These are phyloP conservation scores for Apiotrichum veenhuisii DNA, from an alignment of 1,284 basidiomycete species.

Conservation along the genomic window DNA sequence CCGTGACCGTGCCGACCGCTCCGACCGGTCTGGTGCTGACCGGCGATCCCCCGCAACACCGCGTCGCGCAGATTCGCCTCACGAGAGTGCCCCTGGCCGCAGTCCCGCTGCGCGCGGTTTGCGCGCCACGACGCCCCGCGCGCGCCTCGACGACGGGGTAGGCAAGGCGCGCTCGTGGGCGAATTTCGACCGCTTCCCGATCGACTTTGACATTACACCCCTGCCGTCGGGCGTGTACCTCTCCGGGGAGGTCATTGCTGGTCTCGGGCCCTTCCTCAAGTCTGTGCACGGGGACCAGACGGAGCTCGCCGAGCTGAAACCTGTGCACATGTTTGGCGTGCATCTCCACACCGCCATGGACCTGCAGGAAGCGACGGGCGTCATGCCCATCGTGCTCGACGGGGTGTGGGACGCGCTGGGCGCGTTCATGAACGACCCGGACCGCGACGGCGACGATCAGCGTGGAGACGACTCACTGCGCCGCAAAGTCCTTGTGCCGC, in stretches of 20 bases:
- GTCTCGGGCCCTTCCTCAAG: slow-evolving; percentile 4
- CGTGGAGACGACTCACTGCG: too few relatives aligned
- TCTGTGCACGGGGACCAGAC: slow-evolving; percentile 7
- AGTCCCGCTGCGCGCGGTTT: background rate
- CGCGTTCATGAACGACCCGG: slow-evolving; percentile 13
- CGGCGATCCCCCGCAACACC: background rate
- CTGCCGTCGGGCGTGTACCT: slow-evolving; percentile 40
- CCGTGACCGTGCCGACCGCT: too few relatives aligned
- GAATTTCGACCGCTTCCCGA: slow-evolving; percentile 43
- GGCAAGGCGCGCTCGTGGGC: slow-evolving; percentile 48
- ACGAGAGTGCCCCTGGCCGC: background rate
- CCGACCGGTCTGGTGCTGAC: too few relatives aligned
- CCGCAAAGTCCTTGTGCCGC: slow-evolving; percentile 5
- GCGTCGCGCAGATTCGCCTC: background rate
- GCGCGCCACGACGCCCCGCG: background rate
- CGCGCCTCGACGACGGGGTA: slow-evolving; percentile 32
- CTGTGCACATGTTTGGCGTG: slow-evolving; percentile 16
- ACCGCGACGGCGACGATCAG: slow-evolving; percentile 1
- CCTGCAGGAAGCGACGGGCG: slow-evolving; percentile 17
- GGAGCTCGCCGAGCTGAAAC: slow-evolving; percentile 12
- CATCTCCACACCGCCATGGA: slow-evolving; percentile 24
- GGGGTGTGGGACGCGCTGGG: slow-evolving; percentile 15
- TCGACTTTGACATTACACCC: slow-evolving; percentile 47
- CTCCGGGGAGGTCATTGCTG: background rate
- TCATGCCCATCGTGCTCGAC: slow-evolving; percentile 32